phyloP scores from a whole-genome alignment of 1,284 basidiomycete genomes.

The Rhodotorula sp. region DNA sequence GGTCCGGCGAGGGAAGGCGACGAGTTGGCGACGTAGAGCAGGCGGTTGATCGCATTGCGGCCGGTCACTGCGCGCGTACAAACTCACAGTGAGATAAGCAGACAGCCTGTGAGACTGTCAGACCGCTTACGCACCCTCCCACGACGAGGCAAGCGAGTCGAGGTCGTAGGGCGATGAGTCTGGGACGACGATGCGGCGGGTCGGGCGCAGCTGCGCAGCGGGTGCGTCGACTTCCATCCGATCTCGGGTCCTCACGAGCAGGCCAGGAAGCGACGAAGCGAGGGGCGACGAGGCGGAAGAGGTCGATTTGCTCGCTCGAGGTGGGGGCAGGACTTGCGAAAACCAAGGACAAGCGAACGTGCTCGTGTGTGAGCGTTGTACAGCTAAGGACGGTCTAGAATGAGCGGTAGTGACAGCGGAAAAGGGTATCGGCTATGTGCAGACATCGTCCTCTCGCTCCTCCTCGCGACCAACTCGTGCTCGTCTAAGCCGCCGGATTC shows the following conservation, averaged over 20 bases:
- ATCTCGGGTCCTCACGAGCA: no score
- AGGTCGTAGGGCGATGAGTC: constrained; percentile 75
- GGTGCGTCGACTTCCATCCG: constrained; percentile 21
- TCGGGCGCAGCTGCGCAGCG: constrained; percentile 34
- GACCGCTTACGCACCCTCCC: constrained; percentile 55
- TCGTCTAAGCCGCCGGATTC: background rate
- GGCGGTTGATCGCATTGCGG: constrained; percentile 64
- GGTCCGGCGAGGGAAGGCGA: constrained; percentile 67
- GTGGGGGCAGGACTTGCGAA: no score
- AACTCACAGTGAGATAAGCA: background rate
- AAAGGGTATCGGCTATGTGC: no score
- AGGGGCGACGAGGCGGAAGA: no score
- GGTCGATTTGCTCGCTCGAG: no score
- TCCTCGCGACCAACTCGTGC: background rate
- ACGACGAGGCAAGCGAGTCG: constrained; percentile 64
- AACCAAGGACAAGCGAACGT: no score
- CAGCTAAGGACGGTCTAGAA: no score
- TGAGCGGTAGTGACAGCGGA: no score
- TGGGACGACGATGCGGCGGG: constrained; percentile 53
- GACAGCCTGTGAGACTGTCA: background rate
- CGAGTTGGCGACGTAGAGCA: constrained; percentile 62
- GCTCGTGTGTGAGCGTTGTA: no score
- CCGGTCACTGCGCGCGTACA: constrained; percentile 52
- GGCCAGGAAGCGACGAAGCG: no score
- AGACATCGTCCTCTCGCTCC: background rate